These are phyloP conservation scores for Gypsophila paniculata DNA, from an alignment of 179 eudicot species.

Conservation along the genomic window DNA sequence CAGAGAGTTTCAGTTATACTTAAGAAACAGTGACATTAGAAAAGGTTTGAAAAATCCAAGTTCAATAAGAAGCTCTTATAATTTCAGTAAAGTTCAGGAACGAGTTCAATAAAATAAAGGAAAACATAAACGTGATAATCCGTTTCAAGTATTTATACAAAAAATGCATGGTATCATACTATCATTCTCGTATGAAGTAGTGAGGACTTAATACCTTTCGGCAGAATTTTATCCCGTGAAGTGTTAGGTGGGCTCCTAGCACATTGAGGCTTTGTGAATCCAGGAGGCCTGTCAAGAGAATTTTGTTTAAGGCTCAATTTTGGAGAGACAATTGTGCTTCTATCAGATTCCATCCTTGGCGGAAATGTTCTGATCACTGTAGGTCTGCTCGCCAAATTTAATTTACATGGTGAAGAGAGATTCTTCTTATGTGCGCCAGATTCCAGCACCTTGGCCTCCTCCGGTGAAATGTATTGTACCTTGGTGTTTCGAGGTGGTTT, in stretches of 20 bases:
- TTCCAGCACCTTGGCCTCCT: conserved; percentile 22
- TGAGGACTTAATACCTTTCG: conserved; percentile 23
- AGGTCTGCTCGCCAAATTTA: not conserved
- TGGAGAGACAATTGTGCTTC: not conserved
- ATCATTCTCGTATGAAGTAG: not conserved
- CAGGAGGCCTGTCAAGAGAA: conserved; percentile 15
- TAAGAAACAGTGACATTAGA: not conserved
- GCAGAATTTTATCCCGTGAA: conserved; percentile 1
- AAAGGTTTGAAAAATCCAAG: too few species aligned
- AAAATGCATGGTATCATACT: not conserved
- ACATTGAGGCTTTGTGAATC: conserved; percentile 17
- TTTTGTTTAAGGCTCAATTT: conserved; percentile 5
- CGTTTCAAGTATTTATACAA: not conserved
- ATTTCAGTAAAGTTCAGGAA: not conserved
- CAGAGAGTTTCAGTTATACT: not conserved
- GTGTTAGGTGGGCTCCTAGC: conserved; percentile 5
- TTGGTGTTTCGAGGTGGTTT: conserved; percentile 27
- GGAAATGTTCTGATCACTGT: conserved; percentile 8
- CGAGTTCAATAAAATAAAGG: not conserved
- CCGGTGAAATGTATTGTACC: conserved; percentile 24
- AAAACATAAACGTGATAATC: not conserved
- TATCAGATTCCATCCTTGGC: conserved; percentile 3
- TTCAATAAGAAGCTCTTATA: not conserved
- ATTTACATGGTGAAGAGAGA: conserved; percentile 10
- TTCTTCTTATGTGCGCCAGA: conserved; percentile 18